These are phyloP conservation scores for Aspergillus funiculosus DNA, from an alignment of 495 filamentous ascomycete species.

Conservation along the genomic window DNA sequence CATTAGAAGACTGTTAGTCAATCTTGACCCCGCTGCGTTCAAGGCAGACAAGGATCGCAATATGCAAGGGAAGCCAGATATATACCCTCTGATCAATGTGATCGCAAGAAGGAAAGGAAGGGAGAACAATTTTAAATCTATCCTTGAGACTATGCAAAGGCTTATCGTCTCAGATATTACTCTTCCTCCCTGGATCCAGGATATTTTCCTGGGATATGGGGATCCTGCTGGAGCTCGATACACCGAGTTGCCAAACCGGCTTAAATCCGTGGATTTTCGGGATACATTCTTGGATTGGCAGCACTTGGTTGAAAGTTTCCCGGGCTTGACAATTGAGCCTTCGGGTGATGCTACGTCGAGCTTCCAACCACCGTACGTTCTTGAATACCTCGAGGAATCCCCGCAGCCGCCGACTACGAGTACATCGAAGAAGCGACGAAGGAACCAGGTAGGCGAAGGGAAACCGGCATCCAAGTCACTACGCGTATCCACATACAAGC, in stretches of 20 bases:
- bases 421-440: conserved; percentile 74
- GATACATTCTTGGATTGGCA: conserved; percentile 96
- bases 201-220: conserved; percentile 94
- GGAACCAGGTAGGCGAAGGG: conserved; percentile 60
- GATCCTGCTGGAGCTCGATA: conserved; percentile 86
- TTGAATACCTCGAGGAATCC: conserved; percentile 54
- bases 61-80: conserved; percentile 59
- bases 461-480: conserved; percentile 58
- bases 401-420: conserved; percentile 41
- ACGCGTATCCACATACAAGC: conserved; percentile 85
- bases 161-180: conserved; percentile 81
- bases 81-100: conserved; percentile 84
- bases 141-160: conserved; percentile 83
- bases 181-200: conserved; percentile 87
- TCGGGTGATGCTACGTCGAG: conserved; percentile 61
- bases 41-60: conserved; percentile 66
- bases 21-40: conserved; percentile 74
- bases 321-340: conserved; percentile 76
- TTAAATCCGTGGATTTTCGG: conserved; percentile 75
- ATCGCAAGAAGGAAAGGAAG: conserved; percentile 76
- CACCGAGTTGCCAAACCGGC: conserved; percentile 69
- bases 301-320: conserved; percentile 82
- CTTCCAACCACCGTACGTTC: conserved; percentile 81
- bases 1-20: conserved; percentile 67
- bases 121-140: conserved; percentile 96